Conservation (phyloP, 2,329 filamentous ascomycete species). For the Apiospora koreana region DNA sequence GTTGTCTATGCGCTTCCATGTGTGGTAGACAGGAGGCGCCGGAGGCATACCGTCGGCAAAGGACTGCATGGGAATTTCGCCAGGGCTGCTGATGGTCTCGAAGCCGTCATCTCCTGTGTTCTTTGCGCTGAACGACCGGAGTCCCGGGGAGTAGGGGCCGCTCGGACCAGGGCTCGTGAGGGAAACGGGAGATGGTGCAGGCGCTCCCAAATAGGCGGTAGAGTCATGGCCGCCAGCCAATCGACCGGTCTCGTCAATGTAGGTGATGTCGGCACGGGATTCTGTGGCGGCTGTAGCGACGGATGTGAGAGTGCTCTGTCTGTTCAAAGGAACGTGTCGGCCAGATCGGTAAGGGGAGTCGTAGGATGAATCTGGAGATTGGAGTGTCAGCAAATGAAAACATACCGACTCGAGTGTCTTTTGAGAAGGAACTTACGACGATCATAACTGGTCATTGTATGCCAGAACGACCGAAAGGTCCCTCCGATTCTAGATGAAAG, state of each 20-base stretch:
- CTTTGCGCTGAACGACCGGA: constrained; percentile 75
- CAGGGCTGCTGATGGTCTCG: constrained; percentile 67
- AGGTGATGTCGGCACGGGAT: constrained; percentile 83
- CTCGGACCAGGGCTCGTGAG: constrained; percentile 58
- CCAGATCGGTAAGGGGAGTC: constrained; percentile 93
- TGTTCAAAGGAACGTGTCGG: constrained; percentile 83
- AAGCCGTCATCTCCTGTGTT: constrained; percentile 62
- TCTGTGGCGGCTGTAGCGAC: constrained; percentile 81
- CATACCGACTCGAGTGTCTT: not conserved
- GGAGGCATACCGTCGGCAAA: constrained; percentile 92
- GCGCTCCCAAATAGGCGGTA: constrained; percentile 63
- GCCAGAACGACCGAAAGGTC: constrained; percentile 91
- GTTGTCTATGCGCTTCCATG: constrained; percentile 89
- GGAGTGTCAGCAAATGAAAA: constrained; percentile 19
- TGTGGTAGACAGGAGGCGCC: constrained; percentile 82
- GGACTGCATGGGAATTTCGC: constrained; percentile 94
- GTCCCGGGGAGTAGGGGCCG: constrained; percentile 85
- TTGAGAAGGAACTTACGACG: constrained; percentile 53
- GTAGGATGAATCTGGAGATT: constrained; percentile 79
- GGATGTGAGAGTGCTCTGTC: constrained; percentile 81
- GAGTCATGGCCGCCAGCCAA: constrained; percentile 53
- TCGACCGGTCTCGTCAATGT: constrained; percentile 66
- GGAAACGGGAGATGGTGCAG: constrained; percentile 39
- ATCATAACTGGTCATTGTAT: constrained; percentile 77
- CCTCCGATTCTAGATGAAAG: constrained; percentile 57